phyloP scores from a whole-genome alignment of 305 asterid genomes.

The Coffea humblotiana region DNA sequence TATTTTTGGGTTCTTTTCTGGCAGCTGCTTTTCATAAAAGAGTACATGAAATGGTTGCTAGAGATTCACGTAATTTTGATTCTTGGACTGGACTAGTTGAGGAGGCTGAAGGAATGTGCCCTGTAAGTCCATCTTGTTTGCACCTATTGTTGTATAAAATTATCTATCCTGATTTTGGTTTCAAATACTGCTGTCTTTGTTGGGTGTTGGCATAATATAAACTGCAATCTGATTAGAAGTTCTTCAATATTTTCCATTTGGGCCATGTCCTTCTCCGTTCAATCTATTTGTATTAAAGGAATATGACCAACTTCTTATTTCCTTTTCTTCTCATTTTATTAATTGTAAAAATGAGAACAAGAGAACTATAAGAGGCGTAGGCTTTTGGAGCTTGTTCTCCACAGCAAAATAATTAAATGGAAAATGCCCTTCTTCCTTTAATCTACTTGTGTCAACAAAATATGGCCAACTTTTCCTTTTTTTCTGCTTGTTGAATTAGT shows the following conservation, averaged over 20 bases:
- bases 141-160: slow-evolving; percentile 3
- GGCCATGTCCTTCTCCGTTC: not conserved
- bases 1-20: slow-evolving; percentile 25
- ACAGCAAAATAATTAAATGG: no score
- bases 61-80: slow-evolving; percentile 52
- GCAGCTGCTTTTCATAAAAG: slow-evolving; percentile 44
- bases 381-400: no score
- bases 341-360: no score
- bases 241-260: not conserved
- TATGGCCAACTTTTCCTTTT: not conserved
- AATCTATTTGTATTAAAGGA: no score
- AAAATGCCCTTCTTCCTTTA: no score
- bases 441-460: not conserved
- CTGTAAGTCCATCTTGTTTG: slow-evolving; percentile 42
- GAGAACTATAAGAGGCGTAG: no score
- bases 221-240: slow-evolving; percentile 1
- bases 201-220: not conserved
- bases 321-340: no score
- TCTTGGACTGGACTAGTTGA: slow-evolving; percentile 62
- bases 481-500: not conserved
- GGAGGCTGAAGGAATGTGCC: slow-evolving; percentile 55
- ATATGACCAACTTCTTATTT: no score
- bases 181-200: not conserved
- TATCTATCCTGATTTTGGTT: slow-evolving; percentile 6
- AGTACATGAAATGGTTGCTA: slow-evolving; percentile 55